Conservation (phyloP, 2,329 filamentous ascomycete species). For the Monosporascus sp. region DNA sequence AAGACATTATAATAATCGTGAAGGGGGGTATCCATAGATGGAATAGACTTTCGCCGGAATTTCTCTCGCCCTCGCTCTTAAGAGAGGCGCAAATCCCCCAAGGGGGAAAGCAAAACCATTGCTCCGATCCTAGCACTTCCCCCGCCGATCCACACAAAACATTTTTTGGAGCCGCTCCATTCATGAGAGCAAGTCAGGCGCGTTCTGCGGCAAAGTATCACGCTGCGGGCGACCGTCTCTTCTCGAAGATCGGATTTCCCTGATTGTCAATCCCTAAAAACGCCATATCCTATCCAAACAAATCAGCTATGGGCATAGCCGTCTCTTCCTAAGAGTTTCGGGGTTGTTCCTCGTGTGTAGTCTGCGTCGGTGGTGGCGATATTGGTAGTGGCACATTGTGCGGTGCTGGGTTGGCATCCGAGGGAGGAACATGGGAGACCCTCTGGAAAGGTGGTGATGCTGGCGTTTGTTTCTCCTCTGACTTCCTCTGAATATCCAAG, state of each 20-base stretch:
- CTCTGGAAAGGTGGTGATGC: neutral
- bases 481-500: conserved; percentile 38
- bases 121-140: neutral
- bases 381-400: conserved; percentile 22
- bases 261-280: neutral
- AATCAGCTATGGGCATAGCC: neutral
- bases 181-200: neutral
- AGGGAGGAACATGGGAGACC: conserved; percentile 4
- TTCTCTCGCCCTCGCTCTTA: neutral
- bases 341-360: conserved; percentile 17
- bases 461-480: conserved; percentile 27
- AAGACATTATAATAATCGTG: neutral
- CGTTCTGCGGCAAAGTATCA: neutral
- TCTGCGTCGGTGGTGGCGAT: conserved; percentile 21
- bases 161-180: neutral
- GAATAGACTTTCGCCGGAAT: neutral
- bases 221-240: neutral
- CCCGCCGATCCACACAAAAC: neutral
- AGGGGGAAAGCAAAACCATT: neutral
- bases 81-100: too few relatives aligned
- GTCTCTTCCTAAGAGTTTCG: conserved; percentile 14
- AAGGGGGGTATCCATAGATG: neutral
- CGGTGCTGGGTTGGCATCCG: conserved; percentile 9
- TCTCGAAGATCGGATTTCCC: neutral
- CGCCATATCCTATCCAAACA: neutral